Evolutionary conservation across 2,329 filamentous ascomycete species (phyloP).

Genomic region (Neofusicoccum sp.): DNA sequence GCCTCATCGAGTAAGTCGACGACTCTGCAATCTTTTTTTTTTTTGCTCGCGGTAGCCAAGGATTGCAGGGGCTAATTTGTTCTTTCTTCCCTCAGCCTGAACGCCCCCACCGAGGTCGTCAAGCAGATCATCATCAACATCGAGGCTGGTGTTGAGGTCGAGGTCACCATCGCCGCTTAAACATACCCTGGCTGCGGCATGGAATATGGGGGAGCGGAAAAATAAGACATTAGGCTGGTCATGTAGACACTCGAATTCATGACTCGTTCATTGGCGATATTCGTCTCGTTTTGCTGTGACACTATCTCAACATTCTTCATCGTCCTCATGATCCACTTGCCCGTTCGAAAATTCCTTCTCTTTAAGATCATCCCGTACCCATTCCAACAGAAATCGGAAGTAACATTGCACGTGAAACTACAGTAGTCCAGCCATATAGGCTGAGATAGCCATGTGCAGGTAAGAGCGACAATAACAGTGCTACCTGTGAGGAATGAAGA

Average conservation of each 20-base stretch:
- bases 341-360: too few species aligned
- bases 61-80: neutral
- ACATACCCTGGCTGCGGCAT: slow-evolving; percentile 1
- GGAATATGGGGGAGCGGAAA: neutral
- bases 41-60: neutral
- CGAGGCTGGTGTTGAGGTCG: slow-evolving; percentile 89
- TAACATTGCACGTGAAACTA: too few species aligned
- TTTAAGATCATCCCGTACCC: too few species aligned
- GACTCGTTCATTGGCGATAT: slow-evolving; percentile 1
- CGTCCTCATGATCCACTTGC: too few species aligned
- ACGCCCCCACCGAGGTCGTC: slow-evolving; percentile 96
- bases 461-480: too few species aligned
- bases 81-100: slow-evolving; percentile 60
- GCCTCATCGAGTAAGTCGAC: slow-evolving; percentile 79
- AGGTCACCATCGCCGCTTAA: slow-evolving; percentile 88
- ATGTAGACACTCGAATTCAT: slow-evolving; percentile 16
- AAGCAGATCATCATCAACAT: slow-evolving; percentile 98
- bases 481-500: too few species aligned
- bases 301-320: too few species aligned
- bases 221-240: slow-evolving; percentile 8
- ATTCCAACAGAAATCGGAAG: too few species aligned
- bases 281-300: too few species aligned
- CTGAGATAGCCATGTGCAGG: too few species aligned
- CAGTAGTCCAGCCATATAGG: too few species aligned
- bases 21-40: neutral